phyloP scores from a whole-genome alignment of 495 filamentous ascomycete genomes.

The Penicillium fimorum region DNA sequence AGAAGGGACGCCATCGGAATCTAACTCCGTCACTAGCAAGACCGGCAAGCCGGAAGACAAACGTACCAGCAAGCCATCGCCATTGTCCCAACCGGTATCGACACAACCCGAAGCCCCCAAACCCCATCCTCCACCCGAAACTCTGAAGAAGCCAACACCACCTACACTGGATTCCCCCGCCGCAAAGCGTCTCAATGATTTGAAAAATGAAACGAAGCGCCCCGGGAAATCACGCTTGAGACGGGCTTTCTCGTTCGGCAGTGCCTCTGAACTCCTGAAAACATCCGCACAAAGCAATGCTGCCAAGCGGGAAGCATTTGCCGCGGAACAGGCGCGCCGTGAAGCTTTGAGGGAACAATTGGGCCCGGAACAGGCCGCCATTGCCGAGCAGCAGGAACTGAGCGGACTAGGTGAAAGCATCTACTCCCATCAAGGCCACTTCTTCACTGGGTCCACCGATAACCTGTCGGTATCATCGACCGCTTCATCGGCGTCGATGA shows the following conservation, averaged over 20 bases:
- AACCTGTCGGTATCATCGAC: slow-evolving; percentile 97
- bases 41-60: slow-evolving; percentile 44
- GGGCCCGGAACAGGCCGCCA: slow-evolving; percentile 84
- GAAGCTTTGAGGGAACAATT: slow-evolving; percentile 68
- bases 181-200: slow-evolving; percentile 72
- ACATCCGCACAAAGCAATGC: slow-evolving; percentile 65
- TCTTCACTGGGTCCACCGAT: slow-evolving; percentile 91
- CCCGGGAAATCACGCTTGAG: slow-evolving; percentile 84
- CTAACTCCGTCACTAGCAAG: slow-evolving; percentile 15
- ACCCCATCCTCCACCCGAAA: slow-evolving; percentile 15
- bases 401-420: slow-evolving; percentile 90
- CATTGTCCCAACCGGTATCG: slow-evolving; percentile 78
- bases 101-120: slow-evolving; percentile 48
- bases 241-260: slow-evolving; percentile 95
- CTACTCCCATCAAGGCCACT: slow-evolving; percentile 80
- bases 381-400: slow-evolving; percentile 87
- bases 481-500: slow-evolving; percentile 95
- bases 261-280: slow-evolving; percentile 85
- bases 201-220: slow-evolving; percentile 70
- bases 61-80: slow-evolving; percentile 74
- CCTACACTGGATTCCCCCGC: slow-evolving; percentile 60
- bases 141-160: slow-evolving; percentile 26
- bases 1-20: slow-evolving; percentile 15
- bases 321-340: slow-evolving; percentile 66
- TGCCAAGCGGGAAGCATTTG: slow-evolving; percentile 50